phyloP scores from a whole-genome alignment of 352 stramenopile genomes.

The Phytopythium boreale region DNA sequence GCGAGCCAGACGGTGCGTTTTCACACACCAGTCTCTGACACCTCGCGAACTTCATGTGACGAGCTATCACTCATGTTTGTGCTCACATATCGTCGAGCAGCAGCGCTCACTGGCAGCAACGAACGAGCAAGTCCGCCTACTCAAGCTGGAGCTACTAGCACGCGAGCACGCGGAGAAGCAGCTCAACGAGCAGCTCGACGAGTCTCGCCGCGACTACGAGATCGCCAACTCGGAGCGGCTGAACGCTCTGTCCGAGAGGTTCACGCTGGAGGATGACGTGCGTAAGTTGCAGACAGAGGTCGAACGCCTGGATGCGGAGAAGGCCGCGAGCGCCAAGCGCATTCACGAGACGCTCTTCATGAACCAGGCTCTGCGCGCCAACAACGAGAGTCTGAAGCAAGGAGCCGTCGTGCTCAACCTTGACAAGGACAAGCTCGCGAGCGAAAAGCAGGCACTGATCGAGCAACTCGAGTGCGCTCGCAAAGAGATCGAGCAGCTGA shows the following conservation, averaged over 20 bases:
- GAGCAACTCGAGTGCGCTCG: conserved; percentile 30
- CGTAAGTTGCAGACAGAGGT: conserved; percentile 48
- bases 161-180: conserved; percentile 66
- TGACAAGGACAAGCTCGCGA: conserved; percentile 54
- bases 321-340: conserved; percentile 52
- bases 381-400: conserved; percentile 66
- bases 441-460: conserved; percentile 34
- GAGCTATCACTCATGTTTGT: background rate
- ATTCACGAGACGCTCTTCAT: conserved; percentile 78
- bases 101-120: conserved; percentile 25
- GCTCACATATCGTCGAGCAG: conserved; percentile 35
- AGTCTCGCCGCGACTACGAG: conserved; percentile 57
- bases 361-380: conserved; percentile 64
- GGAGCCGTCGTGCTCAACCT: conserved; percentile 44
- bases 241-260: conserved; percentile 58
- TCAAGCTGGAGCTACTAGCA: conserved; percentile 66
- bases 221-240: conserved; percentile 63
- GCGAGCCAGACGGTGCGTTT: conserved; percentile 35
- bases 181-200: conserved; percentile 56
- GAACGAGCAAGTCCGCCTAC: conserved; percentile 48
- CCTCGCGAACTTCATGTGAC: background rate
- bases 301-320: conserved; percentile 52
- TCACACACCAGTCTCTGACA: no score
- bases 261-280: conserved; percentile 61
- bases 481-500: conserved; percentile 28